These are phyloP conservation scores for Perkinsus olseni DNA, from an alignment of 169 alveolate species.

Conservation along the genomic window DNA sequence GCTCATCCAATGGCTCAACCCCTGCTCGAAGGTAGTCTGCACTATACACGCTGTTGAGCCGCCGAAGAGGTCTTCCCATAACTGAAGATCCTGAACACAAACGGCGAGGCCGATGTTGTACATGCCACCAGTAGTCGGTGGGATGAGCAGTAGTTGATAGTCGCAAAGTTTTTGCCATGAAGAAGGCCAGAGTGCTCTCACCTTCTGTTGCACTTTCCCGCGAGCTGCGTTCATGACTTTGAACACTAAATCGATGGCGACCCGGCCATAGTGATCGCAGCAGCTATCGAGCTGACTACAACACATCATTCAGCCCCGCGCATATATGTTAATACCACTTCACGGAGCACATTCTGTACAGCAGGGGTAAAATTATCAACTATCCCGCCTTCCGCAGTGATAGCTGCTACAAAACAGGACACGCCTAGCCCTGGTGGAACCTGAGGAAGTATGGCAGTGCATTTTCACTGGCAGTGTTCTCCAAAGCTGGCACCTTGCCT, in stretches of 20 bases:
- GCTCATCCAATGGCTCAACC: neutral
- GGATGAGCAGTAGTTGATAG: too few species aligned
- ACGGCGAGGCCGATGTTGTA: neutral
- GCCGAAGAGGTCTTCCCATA: neutral
- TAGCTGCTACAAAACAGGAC: neutral
- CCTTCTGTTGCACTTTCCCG: neutral
- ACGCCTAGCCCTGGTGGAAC: neutral
- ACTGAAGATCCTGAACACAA: neutral
- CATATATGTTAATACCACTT: neutral
- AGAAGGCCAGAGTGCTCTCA: neutral
- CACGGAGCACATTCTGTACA: neutral
- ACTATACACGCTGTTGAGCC: neutral
- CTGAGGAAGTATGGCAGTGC: neutral
- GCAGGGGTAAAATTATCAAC: neutral
- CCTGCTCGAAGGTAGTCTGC: neutral
- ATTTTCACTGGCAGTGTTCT: neutral
- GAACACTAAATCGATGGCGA: neutral
- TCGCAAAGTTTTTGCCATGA: too few species aligned
- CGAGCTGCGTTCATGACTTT: neutral
- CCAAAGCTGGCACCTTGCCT: neutral
- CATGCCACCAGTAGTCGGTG: too few species aligned
- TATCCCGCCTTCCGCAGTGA: neutral
- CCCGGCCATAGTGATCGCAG: neutral
- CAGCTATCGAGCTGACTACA: neutral
- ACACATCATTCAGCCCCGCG: neutral